Conservation (phyloP, 495 filamentous ascomycete species). For the Aspergillus bridgeri region DNA sequence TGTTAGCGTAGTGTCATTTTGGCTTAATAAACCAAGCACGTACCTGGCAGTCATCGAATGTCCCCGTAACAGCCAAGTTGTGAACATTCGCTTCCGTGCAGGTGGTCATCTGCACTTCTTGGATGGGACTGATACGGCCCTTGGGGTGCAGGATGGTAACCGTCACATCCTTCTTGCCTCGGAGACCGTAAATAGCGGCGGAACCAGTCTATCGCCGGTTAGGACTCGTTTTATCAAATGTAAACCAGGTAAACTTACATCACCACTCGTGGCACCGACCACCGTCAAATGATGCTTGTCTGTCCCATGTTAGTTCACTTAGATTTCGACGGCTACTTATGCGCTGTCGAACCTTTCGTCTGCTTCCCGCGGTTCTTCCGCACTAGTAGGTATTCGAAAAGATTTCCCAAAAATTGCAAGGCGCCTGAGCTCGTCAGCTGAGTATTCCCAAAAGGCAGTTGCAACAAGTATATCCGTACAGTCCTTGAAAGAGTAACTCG, state of each 20-base stretch:
- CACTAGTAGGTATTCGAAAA: conserved; percentile 93
- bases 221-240: not conserved
- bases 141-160: conserved; percentile 87
- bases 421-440: conserved; percentile 49
- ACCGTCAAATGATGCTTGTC: conserved; percentile 85
- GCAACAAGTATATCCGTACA: conserved; percentile 1
- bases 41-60: conserved; percentile 88
- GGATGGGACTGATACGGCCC: conserved; percentile 77
- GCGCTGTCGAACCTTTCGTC: conserved; percentile 31
- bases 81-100: conserved; percentile 82
- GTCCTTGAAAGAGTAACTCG: conserved; percentile 93
- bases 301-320: conserved; percentile 1
- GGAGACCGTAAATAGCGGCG: conserved; percentile 92
- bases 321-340: too few species aligned
- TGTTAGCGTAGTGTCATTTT: not conserved
- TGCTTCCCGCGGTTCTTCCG: conserved; percentile 73
- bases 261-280: conserved; percentile 87
- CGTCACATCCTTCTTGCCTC: conserved; percentile 94
- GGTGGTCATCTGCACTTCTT: conserved; percentile 95
- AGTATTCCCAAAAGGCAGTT: not conserved
- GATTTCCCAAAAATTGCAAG: conserved; percentile 85
- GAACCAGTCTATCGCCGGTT: conserved; percentile 60
- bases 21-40: not conserved
- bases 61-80: conserved; percentile 79
- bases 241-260: conserved; percentile 30